Conservation (phyloP, 768 basidiomycete species). For the Amylocystis lapponica region DNA sequence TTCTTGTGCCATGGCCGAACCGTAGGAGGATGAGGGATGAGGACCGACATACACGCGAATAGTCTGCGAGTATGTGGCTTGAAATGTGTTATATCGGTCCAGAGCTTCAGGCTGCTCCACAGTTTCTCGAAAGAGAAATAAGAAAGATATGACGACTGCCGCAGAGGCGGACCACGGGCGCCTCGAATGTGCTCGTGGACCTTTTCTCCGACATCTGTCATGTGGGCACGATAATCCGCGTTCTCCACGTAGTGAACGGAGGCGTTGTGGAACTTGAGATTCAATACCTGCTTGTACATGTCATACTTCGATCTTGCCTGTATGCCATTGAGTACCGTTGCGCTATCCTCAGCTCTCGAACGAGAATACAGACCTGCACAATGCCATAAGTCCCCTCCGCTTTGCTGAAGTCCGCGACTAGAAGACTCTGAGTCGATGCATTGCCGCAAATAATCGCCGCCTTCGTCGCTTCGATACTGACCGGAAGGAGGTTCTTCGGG, state of each 20-base stretch:
- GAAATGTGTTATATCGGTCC: slow-evolving; percentile 3
- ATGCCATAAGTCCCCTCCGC: slow-evolving; percentile 78
- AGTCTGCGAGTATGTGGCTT: background rate
- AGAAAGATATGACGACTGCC: slow-evolving; percentile 28
- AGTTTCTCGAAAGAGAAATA: slow-evolving; percentile 40
- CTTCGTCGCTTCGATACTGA: slow-evolving; percentile 73
- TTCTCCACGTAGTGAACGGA: slow-evolving; percentile 69
- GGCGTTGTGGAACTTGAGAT: slow-evolving; percentile 63
- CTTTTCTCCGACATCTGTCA: slow-evolving; percentile 59
- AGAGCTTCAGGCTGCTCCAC: slow-evolving; percentile 47
- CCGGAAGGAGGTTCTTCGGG: slow-evolving; percentile 78
- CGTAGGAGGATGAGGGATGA: slow-evolving; percentile 12
- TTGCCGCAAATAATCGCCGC: slow-evolving; percentile 86
- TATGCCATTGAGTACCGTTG: slow-evolving; percentile 6
- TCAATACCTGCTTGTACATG: slow-evolving; percentile 73
- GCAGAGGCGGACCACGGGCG: slow-evolving; percentile 23
- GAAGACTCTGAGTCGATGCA: slow-evolving; percentile 72
- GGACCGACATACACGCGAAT: slow-evolving; percentile 2
- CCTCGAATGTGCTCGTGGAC: slow-evolving; percentile 52
- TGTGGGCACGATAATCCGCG: slow-evolving; percentile 61
- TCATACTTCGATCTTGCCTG: slow-evolving; percentile 81
- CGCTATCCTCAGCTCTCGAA: background rate
- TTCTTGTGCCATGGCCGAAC: slow-evolving; percentile 19
- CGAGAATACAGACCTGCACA: slow-evolving; percentile 48
- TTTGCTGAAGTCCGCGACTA: slow-evolving; percentile 77